Evolutionary conservation across 116 monocot species (phyloP), one percentile per base, ranked within the genome.

Genomic region (Dioscorea cayenensis): DNA sequence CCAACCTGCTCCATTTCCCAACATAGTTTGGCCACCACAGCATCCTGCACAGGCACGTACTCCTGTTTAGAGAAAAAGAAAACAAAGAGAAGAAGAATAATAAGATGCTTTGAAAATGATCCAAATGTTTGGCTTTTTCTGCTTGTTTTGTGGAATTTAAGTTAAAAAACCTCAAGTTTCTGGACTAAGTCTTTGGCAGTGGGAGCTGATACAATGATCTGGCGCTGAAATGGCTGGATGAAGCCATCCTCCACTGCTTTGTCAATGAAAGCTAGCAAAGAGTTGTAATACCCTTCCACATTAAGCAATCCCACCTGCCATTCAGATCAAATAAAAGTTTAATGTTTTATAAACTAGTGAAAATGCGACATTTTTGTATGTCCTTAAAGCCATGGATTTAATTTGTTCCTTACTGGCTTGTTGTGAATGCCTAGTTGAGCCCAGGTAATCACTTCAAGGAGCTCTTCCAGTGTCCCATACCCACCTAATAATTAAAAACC

Each of bases 341-440:
- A 29, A 65, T 32, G 11, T 3, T 18, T 35, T 16, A 25, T 25
- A 61, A 25, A 22, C 61, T 21, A 2, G 22, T 27, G 21, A 69
- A 60, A 11, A 22, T 10, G 20, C 21, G 43, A 68, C 3, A 20
- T 35, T 65, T 35, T 65, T 36, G 28, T 17, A 32, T 13, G 65
- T 14, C 36, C 2, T 28, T 12, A 32, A 32, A 6, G 2, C n/a
- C 9, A 13, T 10, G 51, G 9, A 20, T 60, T 20, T n/a, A 29
- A 29, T 29, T 32, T 32, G 32, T 2, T 25, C 5, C 71, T 72
- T 66, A 88, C 89, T 14, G 89, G 85, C 55, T 89, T 89, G 55
- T 55, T 80, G 71, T 89, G 89, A 66, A 89, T 89, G 29, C 89
- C 89, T 1, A 89, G 80, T 71, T 89, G 89, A 37, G 89, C 82